A percentile compares a stretch with the other conserved stretches of the same genome.
Conservation (phyloP, 176 grass and related monocot species). For the Elymus sibiricus region DNA sequence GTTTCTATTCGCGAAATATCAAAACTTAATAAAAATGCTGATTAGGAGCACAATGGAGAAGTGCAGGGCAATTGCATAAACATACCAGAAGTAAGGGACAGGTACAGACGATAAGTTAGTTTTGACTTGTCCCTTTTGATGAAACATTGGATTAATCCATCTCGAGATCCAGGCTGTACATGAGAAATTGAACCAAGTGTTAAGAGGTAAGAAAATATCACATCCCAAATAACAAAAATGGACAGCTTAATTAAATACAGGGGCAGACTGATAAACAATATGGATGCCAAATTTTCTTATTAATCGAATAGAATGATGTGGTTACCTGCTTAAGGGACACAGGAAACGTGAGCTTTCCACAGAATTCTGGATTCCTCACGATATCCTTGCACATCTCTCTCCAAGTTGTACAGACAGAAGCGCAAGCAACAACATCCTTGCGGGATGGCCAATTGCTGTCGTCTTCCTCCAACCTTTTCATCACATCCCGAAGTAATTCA, state of each 20-base stretch:
- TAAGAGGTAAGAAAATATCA: constrained; percentile 5
- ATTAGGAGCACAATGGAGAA: neutral
- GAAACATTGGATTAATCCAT: constrained; percentile 80
- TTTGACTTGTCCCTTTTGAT: constrained; percentile 91
- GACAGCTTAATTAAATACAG: neutral
- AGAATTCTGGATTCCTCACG: constrained; percentile 76
- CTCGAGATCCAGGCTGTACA: constrained; percentile 72
- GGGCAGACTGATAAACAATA: constrained; percentile 1
- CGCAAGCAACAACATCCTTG: constrained; percentile 82
- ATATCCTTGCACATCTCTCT: constrained; percentile 84
- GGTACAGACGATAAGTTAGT: constrained; percentile 83
- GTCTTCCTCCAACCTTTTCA: constrained; percentile 66
- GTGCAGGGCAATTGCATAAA: neutral
- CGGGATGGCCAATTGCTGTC: constrained; percentile 77
- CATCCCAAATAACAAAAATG: neutral
- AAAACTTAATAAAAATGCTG: neutral
- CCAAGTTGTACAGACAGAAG: constrained; percentile 76
- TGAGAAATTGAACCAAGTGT: constrained; percentile 15
- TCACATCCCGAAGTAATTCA: constrained; percentile 72
- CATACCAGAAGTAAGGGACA: constrained; percentile 79
- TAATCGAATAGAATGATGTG: neutral
- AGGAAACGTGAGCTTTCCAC: constrained; percentile 85
- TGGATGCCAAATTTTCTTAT: neutral
- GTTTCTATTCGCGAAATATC: neutral
- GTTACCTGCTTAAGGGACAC: constrained; percentile 90